Conservation (phyloP, 306 rosid genomes). For the Lagenaria siceraria region DNA sequence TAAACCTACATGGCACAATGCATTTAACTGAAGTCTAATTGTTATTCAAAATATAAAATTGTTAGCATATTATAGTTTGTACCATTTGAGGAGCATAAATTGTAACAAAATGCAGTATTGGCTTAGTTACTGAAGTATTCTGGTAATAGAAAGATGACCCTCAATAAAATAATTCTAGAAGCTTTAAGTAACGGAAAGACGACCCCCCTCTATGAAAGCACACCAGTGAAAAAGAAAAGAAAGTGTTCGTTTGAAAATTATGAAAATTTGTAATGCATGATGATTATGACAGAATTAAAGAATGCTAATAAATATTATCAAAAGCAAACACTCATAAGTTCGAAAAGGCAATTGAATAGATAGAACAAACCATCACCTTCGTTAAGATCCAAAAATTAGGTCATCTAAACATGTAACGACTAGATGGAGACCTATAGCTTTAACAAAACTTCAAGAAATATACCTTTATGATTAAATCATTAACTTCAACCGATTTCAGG, state of each 20-base stretch:
- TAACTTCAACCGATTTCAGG: constrained; percentile 48
- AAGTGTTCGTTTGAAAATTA: not conserved
- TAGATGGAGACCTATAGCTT: constrained; percentile 10
- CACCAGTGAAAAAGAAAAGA: not conserved
- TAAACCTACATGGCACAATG: not conserved
- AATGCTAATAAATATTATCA: not conserved
- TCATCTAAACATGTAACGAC: not conserved
- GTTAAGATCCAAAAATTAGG: not conserved
- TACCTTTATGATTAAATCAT: constrained; percentile 63
- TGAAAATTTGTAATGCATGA: not conserved
- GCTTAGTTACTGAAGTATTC: not conserved
- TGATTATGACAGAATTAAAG: not conserved
- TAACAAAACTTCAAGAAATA: constrained; percentile 7
- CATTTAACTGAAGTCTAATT: not conserved
- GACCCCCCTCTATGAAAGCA: not conserved
- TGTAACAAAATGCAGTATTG: not conserved
- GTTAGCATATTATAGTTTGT: not conserved
- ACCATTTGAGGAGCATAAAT: not conserved
- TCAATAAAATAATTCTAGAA: not conserved
- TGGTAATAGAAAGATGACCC: not conserved
- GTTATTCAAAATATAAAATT: not conserved
- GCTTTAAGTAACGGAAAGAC: not conserved
- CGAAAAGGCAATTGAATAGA: not conserved
- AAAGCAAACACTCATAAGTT: not conserved
- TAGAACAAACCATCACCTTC: not conserved